Evolutionary conservation across 768 basidiomycete species (phyloP).

Genomic region (Xanthoconium purpureum): DNA sequence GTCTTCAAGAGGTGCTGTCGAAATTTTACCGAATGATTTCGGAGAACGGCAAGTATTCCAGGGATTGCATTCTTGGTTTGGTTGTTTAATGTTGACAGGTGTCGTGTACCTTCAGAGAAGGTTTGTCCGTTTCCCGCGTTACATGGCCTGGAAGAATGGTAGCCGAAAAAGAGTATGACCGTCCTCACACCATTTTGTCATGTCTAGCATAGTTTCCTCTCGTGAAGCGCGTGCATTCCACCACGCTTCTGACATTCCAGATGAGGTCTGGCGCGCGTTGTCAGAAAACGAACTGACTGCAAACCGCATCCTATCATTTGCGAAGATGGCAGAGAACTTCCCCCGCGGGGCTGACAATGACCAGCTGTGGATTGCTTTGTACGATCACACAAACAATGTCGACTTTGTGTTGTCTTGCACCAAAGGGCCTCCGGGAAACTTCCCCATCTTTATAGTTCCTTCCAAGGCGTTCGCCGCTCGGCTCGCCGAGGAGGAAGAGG

Average conservation of each 20-base stretch:
- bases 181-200: constrained; percentile 7
- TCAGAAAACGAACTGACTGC: constrained; percentile 28
- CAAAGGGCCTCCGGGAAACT: background rate
- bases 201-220: constrained; percentile 4
- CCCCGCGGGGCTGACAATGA: background rate
- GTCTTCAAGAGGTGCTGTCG: background rate
- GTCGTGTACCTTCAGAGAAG: background rate
- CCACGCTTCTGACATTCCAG: constrained; percentile 13
- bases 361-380: constrained; percentile 33
- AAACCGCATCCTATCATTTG: constrained; percentile 41
- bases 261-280: constrained; percentile 30
- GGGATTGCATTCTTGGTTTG: too few species aligned
- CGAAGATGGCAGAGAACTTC: constrained; percentile 22
- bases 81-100: background rate
- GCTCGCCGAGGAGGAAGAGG: background rate
- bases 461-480: constrained; percentile 2
- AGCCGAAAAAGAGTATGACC: background rate
- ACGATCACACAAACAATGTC: constrained; percentile 11
- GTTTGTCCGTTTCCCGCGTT: background rate
- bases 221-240: constrained; percentile 3
- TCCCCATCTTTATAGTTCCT: constrained; percentile 15
- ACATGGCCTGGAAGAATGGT: too few species aligned
- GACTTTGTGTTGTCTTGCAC: constrained; percentile 11
- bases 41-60: background rate
- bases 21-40: background rate